These are phyloP conservation scores for Psophocarpus tetragonolobus DNA, from an alignment of 306 rosid genomes.

Conservation along the genomic window DNA sequence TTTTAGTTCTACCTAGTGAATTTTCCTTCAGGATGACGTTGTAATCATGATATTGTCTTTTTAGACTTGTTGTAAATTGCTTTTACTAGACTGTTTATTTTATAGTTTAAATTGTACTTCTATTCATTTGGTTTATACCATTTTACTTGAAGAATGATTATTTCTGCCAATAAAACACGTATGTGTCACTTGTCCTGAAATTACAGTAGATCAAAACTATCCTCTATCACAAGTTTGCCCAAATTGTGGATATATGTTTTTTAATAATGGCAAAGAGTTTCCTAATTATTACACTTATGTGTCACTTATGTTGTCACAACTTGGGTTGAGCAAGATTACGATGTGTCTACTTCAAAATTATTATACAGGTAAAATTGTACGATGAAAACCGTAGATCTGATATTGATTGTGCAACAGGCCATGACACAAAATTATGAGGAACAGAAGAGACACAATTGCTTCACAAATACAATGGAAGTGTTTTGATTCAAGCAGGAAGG, in stretches of 20 bases:
- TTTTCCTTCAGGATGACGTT: neutral
- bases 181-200: neutral
- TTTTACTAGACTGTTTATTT: neutral
- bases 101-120: neutral
- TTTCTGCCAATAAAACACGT: neutral
- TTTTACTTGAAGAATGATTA: slow-evolving; percentile 4
- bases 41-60: neutral
- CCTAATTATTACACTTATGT: neutral
- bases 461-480: neutral
- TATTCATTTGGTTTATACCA: neutral
- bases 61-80: slow-evolving; percentile 11
- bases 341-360: neutral
- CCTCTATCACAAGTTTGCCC: neutral
- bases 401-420: neutral
- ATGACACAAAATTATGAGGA: neutral
- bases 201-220: neutral
- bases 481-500: neutral
- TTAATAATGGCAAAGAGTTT: neutral
- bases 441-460: slow-evolving; percentile 4
- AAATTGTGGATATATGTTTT: neutral
- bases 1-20: neutral
- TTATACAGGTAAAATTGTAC: neutral
- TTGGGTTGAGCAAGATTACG: neutral
- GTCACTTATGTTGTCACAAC: too few species aligned
- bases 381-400: neutral